Evolutionary conservation across 1,139 yeast genomes (phyloP).

Genomic region (Hyphopichia pseudoburtonii): DNA sequence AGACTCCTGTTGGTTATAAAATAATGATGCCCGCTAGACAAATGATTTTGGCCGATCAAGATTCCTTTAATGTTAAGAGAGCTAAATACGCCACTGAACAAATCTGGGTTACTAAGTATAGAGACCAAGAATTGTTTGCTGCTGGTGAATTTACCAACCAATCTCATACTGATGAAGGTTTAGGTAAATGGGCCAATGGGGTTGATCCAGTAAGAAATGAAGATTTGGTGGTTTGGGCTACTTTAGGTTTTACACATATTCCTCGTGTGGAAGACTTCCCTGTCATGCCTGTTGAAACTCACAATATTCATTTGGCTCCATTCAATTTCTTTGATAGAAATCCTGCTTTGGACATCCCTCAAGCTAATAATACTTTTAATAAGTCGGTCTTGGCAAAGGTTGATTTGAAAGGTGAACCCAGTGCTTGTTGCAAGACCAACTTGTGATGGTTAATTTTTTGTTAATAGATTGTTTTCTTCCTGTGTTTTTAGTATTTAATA

Average conservation of each 20-base stretch:
- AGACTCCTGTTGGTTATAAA: conserved; percentile 82
- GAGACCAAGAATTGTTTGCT: conserved; percentile 66
- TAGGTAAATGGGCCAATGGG: conserved; percentile 67
- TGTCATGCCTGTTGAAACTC: conserved; percentile 85
- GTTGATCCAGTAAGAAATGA: conserved; percentile 74
- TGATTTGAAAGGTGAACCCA: conserved; percentile 20
- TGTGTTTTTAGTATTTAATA: neutral
- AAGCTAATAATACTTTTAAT: conserved; percentile 69
- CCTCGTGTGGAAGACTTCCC: conserved; percentile 93
- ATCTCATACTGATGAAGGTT: conserved; percentile 62
- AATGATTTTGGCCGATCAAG: conserved; percentile 65
- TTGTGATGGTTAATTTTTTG: conserved; percentile 8
- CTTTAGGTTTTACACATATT: conserved; percentile 82
- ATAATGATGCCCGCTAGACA: conserved; percentile 76
- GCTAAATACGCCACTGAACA: conserved; percentile 75
- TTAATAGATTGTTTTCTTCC: neutral
- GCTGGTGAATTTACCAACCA: conserved; percentile 84
- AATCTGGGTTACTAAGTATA: conserved; percentile 73
- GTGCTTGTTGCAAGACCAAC: conserved; percentile 48
- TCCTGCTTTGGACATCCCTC: conserved; percentile 83
- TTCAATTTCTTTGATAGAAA: conserved; percentile 76
- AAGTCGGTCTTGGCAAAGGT: conserved; percentile 51
- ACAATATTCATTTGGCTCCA: conserved; percentile 68
- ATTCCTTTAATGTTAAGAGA: conserved; percentile 62
- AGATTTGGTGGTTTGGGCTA: conserved; percentile 84